Conservation (phyloP, 2,329 filamentous ascomycete genomes). For the Endothia cerciana region DNA sequence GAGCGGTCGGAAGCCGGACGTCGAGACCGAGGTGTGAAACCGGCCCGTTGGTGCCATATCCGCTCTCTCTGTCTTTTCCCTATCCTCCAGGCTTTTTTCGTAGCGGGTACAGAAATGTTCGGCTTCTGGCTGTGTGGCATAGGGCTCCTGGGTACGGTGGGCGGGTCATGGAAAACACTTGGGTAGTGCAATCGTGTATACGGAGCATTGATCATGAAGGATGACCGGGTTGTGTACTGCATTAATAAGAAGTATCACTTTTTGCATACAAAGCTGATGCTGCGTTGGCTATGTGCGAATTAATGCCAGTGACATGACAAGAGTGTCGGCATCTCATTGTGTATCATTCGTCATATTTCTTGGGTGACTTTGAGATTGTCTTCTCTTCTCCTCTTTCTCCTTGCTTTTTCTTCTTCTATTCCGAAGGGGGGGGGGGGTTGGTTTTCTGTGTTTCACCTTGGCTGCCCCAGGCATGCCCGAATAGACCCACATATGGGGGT, state of each 20-base stretch:
- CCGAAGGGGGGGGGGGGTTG: too few relatives aligned
- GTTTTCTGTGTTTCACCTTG: too few relatives aligned
- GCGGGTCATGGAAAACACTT: not conserved
- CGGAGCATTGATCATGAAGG: conserved; percentile 19
- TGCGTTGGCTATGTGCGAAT: not conserved
- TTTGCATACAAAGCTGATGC: not conserved
- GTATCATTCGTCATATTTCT: too few relatives aligned
- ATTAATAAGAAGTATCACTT: not conserved
- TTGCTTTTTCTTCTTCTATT: not conserved
- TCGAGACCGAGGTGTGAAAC: conserved; percentile 73
- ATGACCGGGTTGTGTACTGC: too few relatives aligned
- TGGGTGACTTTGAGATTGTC: too few relatives aligned
- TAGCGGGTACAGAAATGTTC: not conserved
- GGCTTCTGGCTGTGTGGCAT: not conserved
- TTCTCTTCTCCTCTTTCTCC: not conserved
- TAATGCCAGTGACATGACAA: not conserved
- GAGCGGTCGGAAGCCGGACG: conserved; percentile 81
- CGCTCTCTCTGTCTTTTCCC: not conserved
- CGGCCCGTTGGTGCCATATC: too few relatives aligned
- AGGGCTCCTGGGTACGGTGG: not conserved
- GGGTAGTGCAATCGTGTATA: not conserved
- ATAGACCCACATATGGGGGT: not conserved
- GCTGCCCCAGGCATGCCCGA: not conserved
- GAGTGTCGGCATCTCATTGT: too few relatives aligned
- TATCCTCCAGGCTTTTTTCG: not conserved